These are phyloP conservation scores for Kazachstania martiniae DNA, from an alignment of 805 yeast genomes.

Conservation along the genomic window DNA sequence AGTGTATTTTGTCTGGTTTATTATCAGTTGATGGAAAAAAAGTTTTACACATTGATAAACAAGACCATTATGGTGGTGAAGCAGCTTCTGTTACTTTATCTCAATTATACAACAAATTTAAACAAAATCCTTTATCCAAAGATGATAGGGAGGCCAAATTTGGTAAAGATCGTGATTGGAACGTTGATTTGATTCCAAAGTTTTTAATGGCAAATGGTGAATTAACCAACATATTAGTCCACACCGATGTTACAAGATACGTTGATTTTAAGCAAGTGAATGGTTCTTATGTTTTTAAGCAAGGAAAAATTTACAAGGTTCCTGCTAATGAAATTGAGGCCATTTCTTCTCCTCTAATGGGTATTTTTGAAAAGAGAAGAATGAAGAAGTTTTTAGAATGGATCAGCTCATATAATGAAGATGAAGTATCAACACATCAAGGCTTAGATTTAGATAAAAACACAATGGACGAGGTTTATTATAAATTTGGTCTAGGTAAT, in stretches of 20 bases:
- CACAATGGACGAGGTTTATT: slow-evolving; percentile 86
- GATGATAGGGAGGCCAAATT: slow-evolving; percentile 53
- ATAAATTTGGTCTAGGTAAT: slow-evolving; percentile 78
- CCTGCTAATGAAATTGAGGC: slow-evolving; percentile 92
- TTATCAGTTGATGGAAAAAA: slow-evolving; percentile 97
- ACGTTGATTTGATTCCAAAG: slow-evolving; percentile 93
- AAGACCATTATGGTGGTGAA: slow-evolving; percentile 92
- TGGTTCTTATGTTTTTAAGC: slow-evolving; percentile 84
- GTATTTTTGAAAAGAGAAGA: slow-evolving; percentile 89
- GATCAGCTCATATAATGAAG: slow-evolving; percentile 72
- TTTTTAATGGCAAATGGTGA: slow-evolving; percentile 97
- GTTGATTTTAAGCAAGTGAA: slow-evolving; percentile 92
- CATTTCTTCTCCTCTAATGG: slow-evolving; percentile 83
- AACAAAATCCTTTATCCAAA: slow-evolving; percentile 62
- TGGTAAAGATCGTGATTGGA: slow-evolving; percentile 96
- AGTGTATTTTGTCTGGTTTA: slow-evolving; percentile 88
- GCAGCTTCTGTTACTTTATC: slow-evolving; percentile 69
- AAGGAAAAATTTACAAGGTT: slow-evolving; percentile 88
- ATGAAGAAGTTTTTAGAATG: slow-evolving; percentile 87
- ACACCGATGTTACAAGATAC: slow-evolving; percentile 91
- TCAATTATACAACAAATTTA: slow-evolving; percentile 71
- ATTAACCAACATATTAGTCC: slow-evolving; percentile 86
- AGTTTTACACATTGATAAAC: slow-evolving; percentile 91
- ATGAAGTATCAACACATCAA: slow-evolving; percentile 69
- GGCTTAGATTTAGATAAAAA: slow-evolving; percentile 76